A percentile compares a stretch with the other conserved stretches of the same genome.
Evolutionary conservation across 2,329 filamentous ascomycete genomes (phyloP).

Genomic region (Fusarium oxysporum): DNA sequence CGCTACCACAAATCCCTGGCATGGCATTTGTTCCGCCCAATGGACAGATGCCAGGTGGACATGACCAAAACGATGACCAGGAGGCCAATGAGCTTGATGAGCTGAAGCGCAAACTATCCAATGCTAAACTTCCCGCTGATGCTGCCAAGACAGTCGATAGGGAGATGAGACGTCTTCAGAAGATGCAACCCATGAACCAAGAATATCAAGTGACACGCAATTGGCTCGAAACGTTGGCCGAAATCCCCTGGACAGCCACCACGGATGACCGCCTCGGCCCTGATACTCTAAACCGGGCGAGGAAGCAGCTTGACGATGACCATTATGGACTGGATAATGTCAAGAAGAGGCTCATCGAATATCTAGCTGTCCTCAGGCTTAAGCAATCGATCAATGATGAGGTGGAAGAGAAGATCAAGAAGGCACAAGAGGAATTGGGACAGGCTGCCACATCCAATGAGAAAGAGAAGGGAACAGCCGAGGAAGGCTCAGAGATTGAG

Average conservation of each 20-base stretch:
- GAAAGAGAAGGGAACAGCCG: conserved; percentile 33
- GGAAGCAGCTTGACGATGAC: conserved; percentile 93
- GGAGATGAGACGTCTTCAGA: conserved; percentile 87
- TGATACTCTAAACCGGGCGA: conserved; percentile 81
- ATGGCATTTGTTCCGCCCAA: conserved; percentile 51
- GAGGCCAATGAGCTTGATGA: conserved; percentile 92
- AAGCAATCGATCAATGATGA: conserved; percentile 92
- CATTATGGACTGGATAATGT: conserved; percentile 97
- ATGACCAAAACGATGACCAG: conserved; percentile 74
- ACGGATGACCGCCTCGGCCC: conserved; percentile 89
- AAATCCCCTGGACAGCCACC: conserved; percentile 89
- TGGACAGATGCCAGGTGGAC: conserved; percentile 56
- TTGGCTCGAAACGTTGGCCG: conserved; percentile 91
- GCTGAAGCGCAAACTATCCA: conserved; percentile 86
- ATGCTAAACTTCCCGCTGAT: conserved; percentile 83
- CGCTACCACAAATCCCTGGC: conserved; percentile 54
- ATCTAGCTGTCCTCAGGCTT: conserved; percentile 92
- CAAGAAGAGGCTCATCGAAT: conserved; percentile 95
- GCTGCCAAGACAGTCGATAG: conserved; percentile 91
- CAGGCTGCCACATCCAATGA: conserved; percentile 45
- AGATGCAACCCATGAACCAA: conserved; percentile 96
- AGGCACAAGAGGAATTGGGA: conserved; percentile 69
- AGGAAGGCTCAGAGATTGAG: conserved; percentile 40
- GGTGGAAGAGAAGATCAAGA: conserved; percentile 81
- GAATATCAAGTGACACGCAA: conserved; percentile 95